phyloP scores from a whole-genome alignment of 345 rosid genomes.

The Pugionium dolabratum region DNA sequence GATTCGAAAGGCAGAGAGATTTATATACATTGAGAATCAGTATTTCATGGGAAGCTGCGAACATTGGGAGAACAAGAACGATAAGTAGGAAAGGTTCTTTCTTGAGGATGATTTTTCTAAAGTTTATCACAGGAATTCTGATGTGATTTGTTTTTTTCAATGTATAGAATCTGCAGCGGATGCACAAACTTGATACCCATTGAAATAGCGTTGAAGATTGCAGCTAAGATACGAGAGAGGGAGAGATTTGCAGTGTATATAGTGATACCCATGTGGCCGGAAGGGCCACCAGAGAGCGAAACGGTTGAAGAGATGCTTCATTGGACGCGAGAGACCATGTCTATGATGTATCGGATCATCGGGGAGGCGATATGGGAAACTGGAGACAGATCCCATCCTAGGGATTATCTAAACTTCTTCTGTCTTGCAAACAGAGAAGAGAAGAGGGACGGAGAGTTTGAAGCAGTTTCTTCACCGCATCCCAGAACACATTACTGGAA shows the following conservation, averaged over 20 bases:
- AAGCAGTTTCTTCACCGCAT: constrained; percentile 57
- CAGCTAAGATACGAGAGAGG: constrained; percentile 53
- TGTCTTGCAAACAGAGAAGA: constrained; percentile 90
- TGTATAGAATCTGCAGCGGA: constrained; percentile 43
- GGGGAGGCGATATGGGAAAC: constrained; percentile 66
- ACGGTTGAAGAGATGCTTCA: constrained; percentile 83
- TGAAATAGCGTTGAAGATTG: constrained; percentile 77
- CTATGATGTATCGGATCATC: constrained; percentile 75
- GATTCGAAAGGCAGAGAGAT: constrained; percentile 70
- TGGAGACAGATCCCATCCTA: constrained; percentile 56
- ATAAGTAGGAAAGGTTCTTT: constrained; percentile 17
- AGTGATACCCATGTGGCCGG: constrained; percentile 97
- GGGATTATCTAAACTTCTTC: constrained; percentile 80
- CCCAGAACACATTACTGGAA: constrained; percentile 71
- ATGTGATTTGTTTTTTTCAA: background rate
- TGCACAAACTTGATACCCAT: constrained; percentile 81
- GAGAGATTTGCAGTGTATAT: constrained; percentile 80
- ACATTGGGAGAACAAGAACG: constrained; percentile 63
- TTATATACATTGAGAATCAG: constrained; percentile 89
- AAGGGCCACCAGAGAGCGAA: constrained; percentile 79
- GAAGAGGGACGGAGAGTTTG: constrained; percentile 53
- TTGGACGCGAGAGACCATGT: constrained; percentile 86
- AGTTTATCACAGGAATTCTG: background rate
- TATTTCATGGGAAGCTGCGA: constrained; percentile 85
- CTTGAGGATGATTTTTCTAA: background rate